Evolutionary conservation across 1,139 yeast genomes (phyloP).

Genomic region (Yamadazyma diddensiae): DNA sequence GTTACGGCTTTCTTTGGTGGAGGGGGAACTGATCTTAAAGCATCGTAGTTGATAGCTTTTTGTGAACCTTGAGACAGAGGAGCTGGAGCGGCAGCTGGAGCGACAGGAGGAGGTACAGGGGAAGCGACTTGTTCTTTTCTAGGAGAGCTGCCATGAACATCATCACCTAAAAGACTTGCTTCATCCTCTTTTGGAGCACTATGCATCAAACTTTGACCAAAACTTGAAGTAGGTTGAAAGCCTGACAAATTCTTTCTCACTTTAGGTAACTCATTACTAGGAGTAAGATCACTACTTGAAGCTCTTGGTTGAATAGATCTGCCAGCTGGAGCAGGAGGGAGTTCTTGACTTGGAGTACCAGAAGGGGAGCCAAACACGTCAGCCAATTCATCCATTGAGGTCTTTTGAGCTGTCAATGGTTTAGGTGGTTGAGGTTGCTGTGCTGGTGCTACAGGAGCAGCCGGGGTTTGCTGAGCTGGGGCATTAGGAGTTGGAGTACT

Average conservation of each 20-base stretch:
- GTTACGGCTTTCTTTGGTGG: constrained; percentile 26
- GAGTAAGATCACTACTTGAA: constrained; percentile 38
- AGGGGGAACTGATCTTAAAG: constrained; percentile 48
- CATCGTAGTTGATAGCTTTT: constrained; percentile 41
- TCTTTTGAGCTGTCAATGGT: constrained; percentile 26
- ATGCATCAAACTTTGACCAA: constrained; percentile 59
- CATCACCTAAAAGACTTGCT: constrained; percentile 28
- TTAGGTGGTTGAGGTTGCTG: constrained; percentile 11
- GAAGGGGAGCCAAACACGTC: constrained; percentile 50
- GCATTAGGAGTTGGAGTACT: constrained; percentile 7
- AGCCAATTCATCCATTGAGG: constrained; percentile 65
- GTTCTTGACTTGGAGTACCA: constrained; percentile 15
- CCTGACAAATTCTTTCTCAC: constrained; percentile 38
- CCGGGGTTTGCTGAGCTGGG: constrained; percentile 18
- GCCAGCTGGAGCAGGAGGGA: constrained; percentile 4
- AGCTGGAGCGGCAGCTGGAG: constrained; percentile 3
- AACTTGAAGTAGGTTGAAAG: constrained; percentile 60
- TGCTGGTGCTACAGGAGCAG: constrained; percentile 13
- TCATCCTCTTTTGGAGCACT: constrained; percentile 20
- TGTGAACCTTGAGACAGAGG: constrained; percentile 10
- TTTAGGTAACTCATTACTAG: constrained; percentile 34
- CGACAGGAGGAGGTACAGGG: constrained; percentile 8
- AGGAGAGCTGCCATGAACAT: constrained; percentile 14
- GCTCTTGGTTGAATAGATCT: constrained; percentile 20
- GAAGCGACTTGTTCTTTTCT: constrained; percentile 9